Evolutionary conservation across 1,284 basidiomycete genomes (phyloP), one percentile per base, ranked within the genome.

Genomic region (Trichosporon sp.): DNA sequence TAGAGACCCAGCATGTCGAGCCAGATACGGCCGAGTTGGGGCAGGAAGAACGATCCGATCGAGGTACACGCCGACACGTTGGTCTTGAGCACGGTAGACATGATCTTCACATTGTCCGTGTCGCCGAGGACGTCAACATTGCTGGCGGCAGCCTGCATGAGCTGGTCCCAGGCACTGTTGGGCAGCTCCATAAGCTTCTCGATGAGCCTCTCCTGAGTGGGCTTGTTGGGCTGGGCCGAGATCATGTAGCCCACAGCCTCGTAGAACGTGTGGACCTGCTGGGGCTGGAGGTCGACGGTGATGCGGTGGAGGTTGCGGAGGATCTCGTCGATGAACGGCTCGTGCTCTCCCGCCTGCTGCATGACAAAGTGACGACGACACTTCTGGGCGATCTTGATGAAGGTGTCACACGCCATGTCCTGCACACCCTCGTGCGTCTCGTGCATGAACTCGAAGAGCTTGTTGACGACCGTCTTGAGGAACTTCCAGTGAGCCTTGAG

Each of bases 401-500:
- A 99, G 0, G 97, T 99, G 83, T 99, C 97, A 83, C 97, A 99
- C 63, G 97, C 97, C 97, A 99, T 99, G 84, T 99, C 97, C 84
- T 99, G 97, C 12, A 99, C 97, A 86, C 94, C 95, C 86, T 99
- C 97, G 80, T 99, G 97, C 0, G 94, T 98, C 85, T 99, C 97
- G 84, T 99, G 97, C 95, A 99, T 99, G 83, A 99, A 99, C 83
- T 99, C 97, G 83, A 99, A 99, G 21, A 99, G 87, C 85, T 99
- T 99, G 86, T 99, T 99, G 74, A 99, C 97, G 64, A 99, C 97
- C 3, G 97, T 99, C 87, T 99, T 99, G 81, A 99, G 86, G 89
- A 99, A 99, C 85, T 98, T 99, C 97, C 97, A 99, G 83, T 99
- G 97, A 25, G 97, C 97, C 83, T 99, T 99, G 79, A 99, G 89